These are phyloP conservation scores for Brettanomyces nanus DNA, from an alignment of 805 yeast species.

Conservation along the genomic window DNA sequence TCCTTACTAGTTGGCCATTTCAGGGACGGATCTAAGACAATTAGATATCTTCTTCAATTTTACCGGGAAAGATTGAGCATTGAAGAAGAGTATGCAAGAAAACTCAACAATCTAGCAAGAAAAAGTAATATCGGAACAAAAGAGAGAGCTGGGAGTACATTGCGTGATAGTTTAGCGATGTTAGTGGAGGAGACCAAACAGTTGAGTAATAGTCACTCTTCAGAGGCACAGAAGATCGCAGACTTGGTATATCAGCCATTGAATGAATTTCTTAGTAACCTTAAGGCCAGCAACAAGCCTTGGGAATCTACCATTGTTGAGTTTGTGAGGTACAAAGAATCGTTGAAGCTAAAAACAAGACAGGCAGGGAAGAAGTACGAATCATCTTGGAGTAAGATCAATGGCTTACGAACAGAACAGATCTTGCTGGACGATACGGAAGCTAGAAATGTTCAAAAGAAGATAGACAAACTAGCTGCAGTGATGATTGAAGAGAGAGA, in stretches of 20 bases:
- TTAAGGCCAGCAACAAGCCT: constrained; percentile 46
- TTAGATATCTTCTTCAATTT: constrained; percentile 39
- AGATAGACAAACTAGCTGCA: constrained; percentile 41
- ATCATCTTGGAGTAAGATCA: constrained; percentile 48
- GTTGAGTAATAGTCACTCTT: constrained; percentile 48
- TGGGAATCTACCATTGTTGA: constrained; percentile 50
- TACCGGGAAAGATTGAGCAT: constrained; percentile 51
- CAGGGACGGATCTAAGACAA: constrained; percentile 50
- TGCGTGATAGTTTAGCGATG: constrained; percentile 51
- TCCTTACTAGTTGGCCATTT: constrained; percentile 45
- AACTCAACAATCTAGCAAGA: constrained; percentile 42
- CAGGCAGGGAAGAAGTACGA: constrained; percentile 42
- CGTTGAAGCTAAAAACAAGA: constrained; percentile 29
- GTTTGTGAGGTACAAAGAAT: constrained; percentile 39
- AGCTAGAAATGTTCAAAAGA: constrained; percentile 49
- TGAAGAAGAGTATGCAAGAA: constrained; percentile 66
- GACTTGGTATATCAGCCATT: constrained; percentile 47
- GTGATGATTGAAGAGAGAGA: constrained; percentile 35
- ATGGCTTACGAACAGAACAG: constrained; percentile 51
- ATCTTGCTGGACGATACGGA: constrained; percentile 70
- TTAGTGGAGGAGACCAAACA: constrained; percentile 51
- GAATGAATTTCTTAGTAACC: constrained; percentile 40
- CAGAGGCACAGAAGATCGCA: constrained; percentile 41
- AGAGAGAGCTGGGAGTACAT: constrained; percentile 45
- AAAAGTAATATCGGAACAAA: constrained; percentile 18